Base-by-base conservation (phyloP, 352 stramenopile genomes). In the Phytophthora pinifolia region DNA sequence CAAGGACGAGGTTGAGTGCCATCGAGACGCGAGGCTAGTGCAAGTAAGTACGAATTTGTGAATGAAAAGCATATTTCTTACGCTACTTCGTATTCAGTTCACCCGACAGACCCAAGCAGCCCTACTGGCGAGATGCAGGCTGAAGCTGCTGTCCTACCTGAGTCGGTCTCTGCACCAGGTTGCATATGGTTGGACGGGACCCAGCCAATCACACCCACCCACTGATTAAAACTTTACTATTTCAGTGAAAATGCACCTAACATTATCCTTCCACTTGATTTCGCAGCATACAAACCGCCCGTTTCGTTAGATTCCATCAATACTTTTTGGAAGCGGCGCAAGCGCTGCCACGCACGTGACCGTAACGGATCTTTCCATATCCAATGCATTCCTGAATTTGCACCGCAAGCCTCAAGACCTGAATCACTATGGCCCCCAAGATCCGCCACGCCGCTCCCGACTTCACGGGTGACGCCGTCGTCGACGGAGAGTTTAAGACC, bases 401-500 rank as follows among this genome's bases (percentile, higher is more conserved):
- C 43, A 54, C 22, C 44, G 27, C 32, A 54, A 37, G 5, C 47
- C 43, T 37, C 37, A 47, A 49, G 30, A 35, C 13, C 8, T 35
- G 13, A 4, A 18, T 9, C 9, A 54, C n/a, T 17, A 88, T 88
- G 79, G 70, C 67, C 36, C 70, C 61, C 56, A 85, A 70, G 60
- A 81, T 93, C 58, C 72, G 78, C 48, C 74, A 83, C 52, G 60
- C 70, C 14, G 84, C 84, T 15, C 84, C 84, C 17, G 67, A 63
- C 15, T 94, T 94, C 73, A 91, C 79, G 42, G 74, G 75, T 32
- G 65, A 81, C 17, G 86, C 86, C 34, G 79, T 96, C 17, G 71
- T 94, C 42, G 57, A 94, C 51, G 83, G 79, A 48, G 76, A 90
- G 58, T 93, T 96, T 73, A 84, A 88, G 77, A 83, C 70, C 15